Percentiles rank a stretch among this genome's conserved stretches.
These are phyloP conservation scores for Holtermanniella nyarrowii DNA, from an alignment of 768 basidiomycete species.

Conservation along the genomic window DNA sequence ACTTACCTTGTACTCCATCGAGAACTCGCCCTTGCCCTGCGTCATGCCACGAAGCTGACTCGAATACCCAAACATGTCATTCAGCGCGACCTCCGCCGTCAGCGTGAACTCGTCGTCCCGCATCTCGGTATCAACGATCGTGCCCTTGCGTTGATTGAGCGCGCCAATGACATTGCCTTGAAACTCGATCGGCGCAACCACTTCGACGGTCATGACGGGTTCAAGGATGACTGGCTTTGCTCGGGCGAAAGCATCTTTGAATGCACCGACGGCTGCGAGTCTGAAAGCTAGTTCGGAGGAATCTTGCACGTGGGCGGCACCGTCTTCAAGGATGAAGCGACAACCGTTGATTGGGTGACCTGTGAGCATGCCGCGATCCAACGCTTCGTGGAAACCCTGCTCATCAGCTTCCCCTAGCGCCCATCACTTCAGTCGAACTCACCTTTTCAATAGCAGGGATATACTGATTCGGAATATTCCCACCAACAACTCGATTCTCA, in stretches of 20 bases:
- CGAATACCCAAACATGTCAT: slow-evolving; percentile 98
- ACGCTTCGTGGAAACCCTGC: slow-evolving; percentile 87
- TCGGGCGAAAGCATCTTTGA: slow-evolving; percentile 74
- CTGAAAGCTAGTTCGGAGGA: slow-evolving; percentile 95
- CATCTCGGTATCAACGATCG: slow-evolving; percentile 89
- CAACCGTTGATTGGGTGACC: slow-evolving; percentile 80
- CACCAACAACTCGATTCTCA: slow-evolving; percentile 80
- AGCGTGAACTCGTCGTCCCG: slow-evolving; percentile 94
- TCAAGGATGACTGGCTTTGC: slow-evolving; percentile 77
- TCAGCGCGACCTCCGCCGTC: slow-evolving; percentile 81
- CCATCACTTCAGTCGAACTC: slow-evolving; percentile 11
- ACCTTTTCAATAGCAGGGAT: slow-evolving; percentile 95
- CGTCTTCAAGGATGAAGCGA: slow-evolving; percentile 80
- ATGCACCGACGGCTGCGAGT: slow-evolving; percentile 78
- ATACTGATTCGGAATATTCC: slow-evolving; percentile 77
- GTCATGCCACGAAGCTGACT: slow-evolving; percentile 84
- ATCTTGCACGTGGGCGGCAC: slow-evolving; percentile 85
- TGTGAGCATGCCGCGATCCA: slow-evolving; percentile 78
- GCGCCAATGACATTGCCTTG: slow-evolving; percentile 89
- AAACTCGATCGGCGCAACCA: slow-evolving; percentile 91
- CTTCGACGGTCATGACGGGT: slow-evolving; percentile 98
- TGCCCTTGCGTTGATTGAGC: slow-evolving; percentile 81
- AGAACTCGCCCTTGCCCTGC: slow-evolving; percentile 84
- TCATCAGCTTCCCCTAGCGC: neutral
- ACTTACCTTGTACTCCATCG: slow-evolving; percentile 53